phyloP scores from a whole-genome alignment of 2,329 filamentous ascomycete species.

The Stemphylium beticola region DNA sequence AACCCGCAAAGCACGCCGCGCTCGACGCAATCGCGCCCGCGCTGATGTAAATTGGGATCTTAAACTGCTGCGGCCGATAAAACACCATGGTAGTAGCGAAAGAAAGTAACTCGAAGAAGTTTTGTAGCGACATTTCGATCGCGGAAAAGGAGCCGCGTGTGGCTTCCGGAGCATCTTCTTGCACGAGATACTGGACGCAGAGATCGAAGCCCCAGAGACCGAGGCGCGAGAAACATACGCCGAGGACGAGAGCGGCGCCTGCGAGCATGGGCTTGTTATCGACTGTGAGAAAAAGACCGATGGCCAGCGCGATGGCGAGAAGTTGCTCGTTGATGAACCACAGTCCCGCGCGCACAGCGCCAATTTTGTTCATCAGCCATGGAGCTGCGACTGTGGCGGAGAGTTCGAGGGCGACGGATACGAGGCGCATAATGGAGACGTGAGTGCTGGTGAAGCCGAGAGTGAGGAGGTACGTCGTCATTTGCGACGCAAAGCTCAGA shows the following conservation, averaged over 20 bases:
- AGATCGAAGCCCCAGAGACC: constrained; percentile 59
- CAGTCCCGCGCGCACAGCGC: constrained; percentile 67
- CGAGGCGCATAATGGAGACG: constrained; percentile 61
- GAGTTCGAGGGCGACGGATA: constrained; percentile 63
- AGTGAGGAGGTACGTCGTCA: constrained; percentile 68
- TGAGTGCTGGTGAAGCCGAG: constrained; percentile 59
- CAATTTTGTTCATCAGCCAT: constrained; percentile 57
- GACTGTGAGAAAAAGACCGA: constrained; percentile 33
- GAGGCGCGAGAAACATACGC: constrained; percentile 50
- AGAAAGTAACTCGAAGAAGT: constrained; percentile 71
- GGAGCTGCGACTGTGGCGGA: constrained; percentile 67
- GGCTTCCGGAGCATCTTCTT: constrained; percentile 50
- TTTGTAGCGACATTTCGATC: constrained; percentile 72
- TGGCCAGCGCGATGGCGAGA: constrained; percentile 55
- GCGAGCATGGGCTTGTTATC: constrained; percentile 25
- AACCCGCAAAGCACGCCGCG: constrained; percentile 61
- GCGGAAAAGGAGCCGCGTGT: constrained; percentile 71
- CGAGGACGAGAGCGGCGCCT: constrained; percentile 43
- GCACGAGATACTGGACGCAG: constrained; percentile 54
- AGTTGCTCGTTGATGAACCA: constrained; percentile 76
- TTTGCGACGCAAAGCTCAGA: constrained; percentile 58
- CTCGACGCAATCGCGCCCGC: constrained; percentile 59
- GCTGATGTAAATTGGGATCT: constrained; percentile 66
- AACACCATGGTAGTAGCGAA: constrained; percentile 71
- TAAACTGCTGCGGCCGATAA: constrained; percentile 67